Evolutionary conservation across 2,329 filamentous ascomycete species (phyloP).

Genomic region (Xylariaceae sp.): DNA sequence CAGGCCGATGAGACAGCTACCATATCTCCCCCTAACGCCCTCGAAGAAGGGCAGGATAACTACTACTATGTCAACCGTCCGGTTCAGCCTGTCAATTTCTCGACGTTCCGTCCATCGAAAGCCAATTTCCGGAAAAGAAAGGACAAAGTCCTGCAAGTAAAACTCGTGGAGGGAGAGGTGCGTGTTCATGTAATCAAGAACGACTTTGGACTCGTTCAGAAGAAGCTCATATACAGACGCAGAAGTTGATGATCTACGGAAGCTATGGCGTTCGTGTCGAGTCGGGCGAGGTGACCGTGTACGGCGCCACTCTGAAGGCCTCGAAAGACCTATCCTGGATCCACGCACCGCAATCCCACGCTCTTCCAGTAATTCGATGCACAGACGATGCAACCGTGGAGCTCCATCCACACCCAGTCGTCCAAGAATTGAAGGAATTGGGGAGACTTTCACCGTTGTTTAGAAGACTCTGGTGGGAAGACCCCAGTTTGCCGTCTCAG

Average conservation of each 20-base stretch:
- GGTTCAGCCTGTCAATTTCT: constrained; percentile 22
- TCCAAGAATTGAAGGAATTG: constrained; percentile 46
- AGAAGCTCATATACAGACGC: constrained; percentile 4
- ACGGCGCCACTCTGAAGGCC: constrained; percentile 56
- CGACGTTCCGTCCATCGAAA: constrained; percentile 28
- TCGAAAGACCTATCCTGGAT: constrained; percentile 48
- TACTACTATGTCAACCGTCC: constrained; percentile 5
- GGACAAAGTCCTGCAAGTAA: constrained; percentile 24
- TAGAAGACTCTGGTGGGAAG: constrained; percentile 58
- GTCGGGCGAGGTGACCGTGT: constrained; percentile 57
- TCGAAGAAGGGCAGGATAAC: constrained; percentile 5
- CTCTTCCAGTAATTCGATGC: constrained; percentile 60
- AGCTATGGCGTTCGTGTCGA: constrained; percentile 60
- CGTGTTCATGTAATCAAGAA: constrained; percentile 16
- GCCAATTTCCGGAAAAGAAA: constrained; percentile 23
- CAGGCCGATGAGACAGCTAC: not conserved
- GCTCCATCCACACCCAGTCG: constrained; percentile 48
- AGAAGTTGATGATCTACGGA: constrained; percentile 61
- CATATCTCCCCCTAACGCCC: constrained; percentile 11
- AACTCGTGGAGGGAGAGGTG: constrained; percentile 29
- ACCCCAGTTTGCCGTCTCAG: constrained; percentile 25
- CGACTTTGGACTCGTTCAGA: not conserved
- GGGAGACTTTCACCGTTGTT: constrained; percentile 61
- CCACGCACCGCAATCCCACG: constrained; percentile 62
- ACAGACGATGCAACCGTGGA: constrained; percentile 47